Evolutionary conservation across 2,329 filamentous ascomycete genomes (phyloP).

Genomic region (Hymenoscyphus repandus): DNA sequence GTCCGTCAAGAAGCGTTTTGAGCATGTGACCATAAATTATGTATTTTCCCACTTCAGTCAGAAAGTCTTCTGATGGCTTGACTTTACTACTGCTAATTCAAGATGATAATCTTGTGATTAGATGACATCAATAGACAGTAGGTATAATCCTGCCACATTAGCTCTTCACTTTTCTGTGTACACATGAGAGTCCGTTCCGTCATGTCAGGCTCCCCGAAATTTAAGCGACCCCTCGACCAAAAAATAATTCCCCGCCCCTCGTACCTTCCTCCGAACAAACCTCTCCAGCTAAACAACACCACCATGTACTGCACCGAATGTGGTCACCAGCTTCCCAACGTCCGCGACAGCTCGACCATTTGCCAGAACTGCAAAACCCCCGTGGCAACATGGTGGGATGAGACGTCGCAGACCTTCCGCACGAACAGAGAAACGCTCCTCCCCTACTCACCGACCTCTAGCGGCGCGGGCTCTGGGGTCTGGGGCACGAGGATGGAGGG

Average conservation of each 20-base stretch:
- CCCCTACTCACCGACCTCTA: constrained; percentile 7
- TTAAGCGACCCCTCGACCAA: not conserved
- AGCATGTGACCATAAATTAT: no score
- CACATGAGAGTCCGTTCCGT: no score
- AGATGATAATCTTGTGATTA: no score
- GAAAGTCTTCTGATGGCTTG: no score
- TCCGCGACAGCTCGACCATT: constrained; percentile 24
- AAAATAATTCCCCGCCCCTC: not conserved
- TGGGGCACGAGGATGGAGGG: constrained; percentile 14
- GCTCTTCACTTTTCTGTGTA: no score
- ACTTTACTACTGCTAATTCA: no score
- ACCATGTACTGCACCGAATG: constrained; percentile 25
- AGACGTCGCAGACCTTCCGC: constrained; percentile 26
- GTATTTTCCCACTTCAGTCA: no score
- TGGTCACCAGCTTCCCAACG: constrained; percentile 23
- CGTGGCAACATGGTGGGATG: constrained; percentile 30
- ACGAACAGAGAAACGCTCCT: constrained; percentile 28
- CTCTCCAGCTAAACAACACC: no score
- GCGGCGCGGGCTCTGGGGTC: constrained; percentile 2
- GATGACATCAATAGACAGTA: no score
- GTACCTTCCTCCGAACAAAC: not conserved
- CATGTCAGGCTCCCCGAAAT: no score
- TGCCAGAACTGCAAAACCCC: constrained; percentile 30
- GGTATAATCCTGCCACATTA: no score
- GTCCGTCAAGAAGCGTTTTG: no score